Conservation (phyloP, 768 basidiomycete genomes). For the Tulasnella sp. region DNA sequence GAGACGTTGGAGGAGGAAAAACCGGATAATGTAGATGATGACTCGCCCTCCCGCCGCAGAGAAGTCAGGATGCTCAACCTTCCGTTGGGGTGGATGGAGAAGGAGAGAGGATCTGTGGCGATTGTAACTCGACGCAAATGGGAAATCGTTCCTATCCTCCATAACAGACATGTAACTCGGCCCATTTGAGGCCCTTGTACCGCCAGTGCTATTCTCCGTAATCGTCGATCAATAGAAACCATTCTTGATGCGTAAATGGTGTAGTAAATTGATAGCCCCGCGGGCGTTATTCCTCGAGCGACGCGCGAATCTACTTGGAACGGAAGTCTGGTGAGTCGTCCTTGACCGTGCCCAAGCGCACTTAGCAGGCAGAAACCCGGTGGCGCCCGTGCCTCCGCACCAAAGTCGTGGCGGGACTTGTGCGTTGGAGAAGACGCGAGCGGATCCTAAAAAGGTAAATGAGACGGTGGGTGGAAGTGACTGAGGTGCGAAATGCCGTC, state of each 20-base stretch:
- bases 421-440: too few relatives aligned
- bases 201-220: background rate
- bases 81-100: constrained; percentile 39
- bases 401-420: too few relatives aligned
- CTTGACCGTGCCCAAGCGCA: too few relatives aligned
- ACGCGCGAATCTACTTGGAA: too few relatives aligned
- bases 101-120: constrained; percentile 35
- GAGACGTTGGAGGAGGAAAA: constrained; percentile 76
- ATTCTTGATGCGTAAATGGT: background rate
- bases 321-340: too few relatives aligned
- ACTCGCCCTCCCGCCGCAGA: constrained; percentile 56
- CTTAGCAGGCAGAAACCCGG: background rate
- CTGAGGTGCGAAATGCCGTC: background rate
- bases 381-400: too few relatives aligned
- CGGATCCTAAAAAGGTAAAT: background rate
- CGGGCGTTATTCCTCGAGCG: too few relatives aligned
- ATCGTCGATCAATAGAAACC: background rate
- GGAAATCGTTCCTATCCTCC: constrained; percentile 45
- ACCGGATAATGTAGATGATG: constrained; percentile 75
- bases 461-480: constrained; percentile 1
- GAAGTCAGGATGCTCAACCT: constrained; percentile 54
- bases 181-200: background rate
- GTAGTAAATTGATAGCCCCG: background rate
- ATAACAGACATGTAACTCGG: constrained; percentile 8
- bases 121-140: constrained; percentile 47